Conservation (phyloP, 176 grass and related monocot genomes). For the Triticum turgidum region DNA sequence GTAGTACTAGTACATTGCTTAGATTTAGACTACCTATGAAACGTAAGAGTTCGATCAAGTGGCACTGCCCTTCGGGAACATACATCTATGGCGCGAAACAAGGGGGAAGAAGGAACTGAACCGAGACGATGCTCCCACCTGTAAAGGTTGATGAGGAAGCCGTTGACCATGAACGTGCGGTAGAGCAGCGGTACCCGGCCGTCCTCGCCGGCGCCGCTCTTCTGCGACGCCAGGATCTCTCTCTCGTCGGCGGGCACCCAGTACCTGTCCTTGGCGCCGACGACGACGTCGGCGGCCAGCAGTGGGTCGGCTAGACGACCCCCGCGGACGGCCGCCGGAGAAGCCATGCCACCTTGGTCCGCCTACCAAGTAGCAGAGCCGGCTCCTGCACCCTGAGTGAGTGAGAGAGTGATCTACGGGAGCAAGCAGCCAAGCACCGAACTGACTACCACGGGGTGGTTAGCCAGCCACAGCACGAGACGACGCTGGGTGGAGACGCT, state of each 20-base stretch:
- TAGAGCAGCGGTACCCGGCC: not conserved
- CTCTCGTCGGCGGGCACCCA: not conserved
- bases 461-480: not conserved
- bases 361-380: not conserved
- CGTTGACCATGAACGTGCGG: not conserved
- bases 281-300: not conserved
- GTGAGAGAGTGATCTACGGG: not conserved
- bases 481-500: too few species aligned
- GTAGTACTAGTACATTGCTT: too few species aligned
- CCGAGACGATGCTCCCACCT: not conserved
- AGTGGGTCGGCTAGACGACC: not conserved
- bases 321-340: not conserved
- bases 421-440: not conserved
- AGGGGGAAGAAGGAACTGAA: not conserved
- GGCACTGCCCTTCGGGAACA: not conserved
- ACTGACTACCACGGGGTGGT: not conserved
- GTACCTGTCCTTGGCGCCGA: not conserved
- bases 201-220: not conserved
- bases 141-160: not conserved
- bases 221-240: not conserved
- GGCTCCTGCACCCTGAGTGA: not conserved
- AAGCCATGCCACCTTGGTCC: not conserved
- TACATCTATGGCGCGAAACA: not conserved
- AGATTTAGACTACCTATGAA: not conserved
- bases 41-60: not conserved